Evolutionary conservation across 345 rosid genomes (phyloP), one percentile per base, ranked within the genome.

Genomic region (Orychophragmus violaceus): DNA sequence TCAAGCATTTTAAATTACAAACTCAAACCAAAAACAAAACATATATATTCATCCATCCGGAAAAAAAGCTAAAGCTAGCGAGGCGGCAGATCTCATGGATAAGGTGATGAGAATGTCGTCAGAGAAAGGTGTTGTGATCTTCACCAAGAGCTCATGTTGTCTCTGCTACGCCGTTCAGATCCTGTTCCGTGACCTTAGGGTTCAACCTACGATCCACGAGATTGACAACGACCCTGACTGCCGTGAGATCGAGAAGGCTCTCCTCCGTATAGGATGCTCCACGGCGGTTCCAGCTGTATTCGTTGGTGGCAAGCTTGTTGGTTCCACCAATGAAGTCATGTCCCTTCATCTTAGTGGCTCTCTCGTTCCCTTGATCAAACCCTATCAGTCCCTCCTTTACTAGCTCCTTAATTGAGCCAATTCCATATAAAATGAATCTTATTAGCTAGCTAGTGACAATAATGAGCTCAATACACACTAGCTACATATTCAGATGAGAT

Each of bases 311-410:
- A 77, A 83, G 74, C 81, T 84, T 5, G 70, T 86, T 17, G 96
- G 96, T 4, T 83, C 96, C 44, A 89, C 92, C 64, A 86, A 89
- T 57, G 92, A 85, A 74, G 87, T 89, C 79, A 89, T 86, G 96
- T 86, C 96, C 44, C 88, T 81, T 59, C 96, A 89, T 65, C 84
- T 89, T 19, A 79, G 88, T 62, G 96, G 93, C 65, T 62, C 71
- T 17, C 86, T 89, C 24, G 68, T 77, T 60, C 87, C 85, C 19
- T 48, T 84, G 82, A 78, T 86, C 66, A 84, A 80, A 76, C 92
- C 90, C 36, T 84, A 78, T 60, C 91, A 80, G 65, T 53, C 86
- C 63, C 59, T 74, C 66, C 74, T 30, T 48, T 60, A 74, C 69
- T 68, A 74, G 56, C 21, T 22, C 49, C n/a, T n/a, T 5, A 41